Evolutionary conservation across 176 grass and related monocot genomes (phyloP), one percentile per base, ranked within the genome.

Genomic region (Tuctoria greenei): DNA sequence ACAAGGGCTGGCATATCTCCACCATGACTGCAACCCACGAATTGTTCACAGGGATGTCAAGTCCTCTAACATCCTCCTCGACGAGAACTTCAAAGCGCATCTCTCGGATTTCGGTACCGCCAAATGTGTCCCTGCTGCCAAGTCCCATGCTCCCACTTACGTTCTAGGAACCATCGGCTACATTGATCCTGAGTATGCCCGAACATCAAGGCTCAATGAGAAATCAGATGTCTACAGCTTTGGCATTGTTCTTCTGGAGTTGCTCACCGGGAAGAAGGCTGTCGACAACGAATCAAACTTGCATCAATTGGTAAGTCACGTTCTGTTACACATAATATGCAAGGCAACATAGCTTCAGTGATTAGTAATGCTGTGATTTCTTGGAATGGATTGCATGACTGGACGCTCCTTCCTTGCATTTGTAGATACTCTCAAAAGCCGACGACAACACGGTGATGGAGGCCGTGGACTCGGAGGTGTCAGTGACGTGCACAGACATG

Each of bases 371-470:
- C 23, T 27, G 0, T 34, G 17, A 61, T 61, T 44, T 26, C 6
- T 21, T 14, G 17, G 4, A 23, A 43, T 61, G 31, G 4, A 61
- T 73, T 51, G 31, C 18, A 39, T 44, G 51, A 67, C 11, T 11
- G 16, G 3, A 69, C 56, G 17, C 14, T 77, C 26, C n/a, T n/a
- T 84, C 42, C n/a, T 18, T 51, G 7, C 9, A 74, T 25, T 8
- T 75, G 49, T 28, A 99, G 96, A 99, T 99, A 83, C 89, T 99
- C 27, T 95, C 96, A 4, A 99, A 94, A 79, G 92, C 96, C 3
- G 96, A 99, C 46, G 89, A 99, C 75, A 92, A 99, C 80, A 99
- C 96, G 0, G 92, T 99, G 21, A 99, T 99, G 96, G 96, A 99
- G 79, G 92, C 96, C 5, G 92, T 99, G 69, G 96, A 99, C 83